Percentiles rank a stretch among this genome's conserved stretches.
Evolutionary conservation across 148 eudicot genomes (phyloP).

Genomic region (Rhododendron mucronatum): DNA sequence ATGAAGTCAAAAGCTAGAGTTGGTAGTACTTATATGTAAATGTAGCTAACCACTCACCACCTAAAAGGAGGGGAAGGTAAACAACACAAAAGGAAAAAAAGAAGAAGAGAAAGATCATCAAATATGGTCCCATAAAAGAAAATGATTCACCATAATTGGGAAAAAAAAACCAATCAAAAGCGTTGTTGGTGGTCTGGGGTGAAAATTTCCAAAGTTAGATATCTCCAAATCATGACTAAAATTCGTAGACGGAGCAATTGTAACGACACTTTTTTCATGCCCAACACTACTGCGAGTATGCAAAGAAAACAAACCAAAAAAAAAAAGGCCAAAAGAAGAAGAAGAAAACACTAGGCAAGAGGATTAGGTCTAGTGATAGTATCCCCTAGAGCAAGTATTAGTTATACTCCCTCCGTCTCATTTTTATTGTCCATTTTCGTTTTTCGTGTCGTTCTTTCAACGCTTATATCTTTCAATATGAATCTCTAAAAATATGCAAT

Average conservation of each 20-base stretch:
- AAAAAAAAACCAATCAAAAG: neutral
- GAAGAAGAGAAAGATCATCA: neutral
- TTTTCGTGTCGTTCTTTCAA: no score
- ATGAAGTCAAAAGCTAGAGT: neutral
- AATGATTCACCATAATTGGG: neutral
- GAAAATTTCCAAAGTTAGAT: neutral
- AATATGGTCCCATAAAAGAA: constrained; percentile 4
- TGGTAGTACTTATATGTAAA: neutral
- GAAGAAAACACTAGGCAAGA: neutral
- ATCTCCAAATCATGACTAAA: constrained; percentile 4
- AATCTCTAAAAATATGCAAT: no score
- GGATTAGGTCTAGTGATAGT: neutral
- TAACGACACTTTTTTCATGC: neutral
- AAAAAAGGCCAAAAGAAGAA: neutral
- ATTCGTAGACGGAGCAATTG: neutral
- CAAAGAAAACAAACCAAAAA: neutral
- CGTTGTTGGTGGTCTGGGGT: constrained; percentile 13
- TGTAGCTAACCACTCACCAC: neutral
- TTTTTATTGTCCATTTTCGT: no score
- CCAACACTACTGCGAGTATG: no score
- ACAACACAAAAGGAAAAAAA: neutral
- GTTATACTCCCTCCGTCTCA: no score
- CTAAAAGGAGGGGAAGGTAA: neutral
- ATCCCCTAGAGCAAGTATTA: neutral
- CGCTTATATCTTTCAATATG: no score